Evolutionary conservation across 306 rosid species (phyloP).

Genomic region (Vicia faba): DNA sequence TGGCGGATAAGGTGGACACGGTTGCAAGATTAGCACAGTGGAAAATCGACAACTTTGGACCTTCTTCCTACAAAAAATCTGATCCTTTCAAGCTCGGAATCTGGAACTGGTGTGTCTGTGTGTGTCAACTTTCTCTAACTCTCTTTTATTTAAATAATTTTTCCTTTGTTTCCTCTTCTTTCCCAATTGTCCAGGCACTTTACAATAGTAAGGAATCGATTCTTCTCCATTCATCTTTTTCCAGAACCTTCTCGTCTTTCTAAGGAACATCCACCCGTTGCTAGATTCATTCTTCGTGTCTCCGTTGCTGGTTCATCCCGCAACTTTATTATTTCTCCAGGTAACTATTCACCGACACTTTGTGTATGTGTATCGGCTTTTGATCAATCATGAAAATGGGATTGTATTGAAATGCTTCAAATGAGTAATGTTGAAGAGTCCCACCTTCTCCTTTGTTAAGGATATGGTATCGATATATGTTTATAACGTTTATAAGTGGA

Average conservation of each 20-base stretch:
- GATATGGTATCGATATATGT: too few species aligned
- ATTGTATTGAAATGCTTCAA: too few species aligned
- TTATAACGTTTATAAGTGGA: too few species aligned
- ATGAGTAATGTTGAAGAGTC: too few species aligned
- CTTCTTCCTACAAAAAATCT: conserved; percentile 66
- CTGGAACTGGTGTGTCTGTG: conserved; percentile 71
- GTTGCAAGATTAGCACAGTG: conserved; percentile 80
- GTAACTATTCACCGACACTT: conserved; percentile 35
- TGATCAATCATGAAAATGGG: background rate
- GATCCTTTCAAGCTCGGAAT: conserved; percentile 84
- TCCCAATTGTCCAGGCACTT: conserved; percentile 46
- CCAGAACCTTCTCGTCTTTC: conserved; percentile 72
- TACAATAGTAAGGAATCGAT: conserved; percentile 70
- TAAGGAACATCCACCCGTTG: conserved; percentile 77
- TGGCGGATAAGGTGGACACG: conserved; percentile 71
- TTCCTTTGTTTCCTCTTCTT: background rate
- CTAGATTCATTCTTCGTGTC: conserved; percentile 72
- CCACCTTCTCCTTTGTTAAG: too few species aligned
- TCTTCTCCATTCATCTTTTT: conserved; percentile 66
- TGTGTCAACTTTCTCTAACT: too few species aligned
- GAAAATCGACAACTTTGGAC: conserved; percentile 78
- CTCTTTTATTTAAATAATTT: background rate
- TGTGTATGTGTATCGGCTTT: background rate
- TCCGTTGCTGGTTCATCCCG: conserved; percentile 60
- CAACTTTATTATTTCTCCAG: conserved; percentile 61